Base-by-base conservation (phyloP, 768 basidiomycete species). In the Mycena alexandri region DNA sequence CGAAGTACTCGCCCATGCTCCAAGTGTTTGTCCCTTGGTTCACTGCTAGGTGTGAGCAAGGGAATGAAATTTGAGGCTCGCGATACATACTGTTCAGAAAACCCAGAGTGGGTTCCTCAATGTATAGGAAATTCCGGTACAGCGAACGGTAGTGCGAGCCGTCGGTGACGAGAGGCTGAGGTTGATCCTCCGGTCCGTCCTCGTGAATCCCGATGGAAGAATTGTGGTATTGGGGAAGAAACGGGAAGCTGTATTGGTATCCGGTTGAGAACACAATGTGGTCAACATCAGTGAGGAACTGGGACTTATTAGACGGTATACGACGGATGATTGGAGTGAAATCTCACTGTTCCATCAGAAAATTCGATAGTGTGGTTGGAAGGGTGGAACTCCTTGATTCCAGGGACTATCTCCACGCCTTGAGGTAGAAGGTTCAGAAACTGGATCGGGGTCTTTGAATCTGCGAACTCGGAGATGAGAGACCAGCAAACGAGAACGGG, bases 191-290 rank as follows among this genome's bases (percentile, higher is more conserved):
- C 11, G 71, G 67, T 19, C 52, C 68, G 22, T 70, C 71, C 34
- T 66, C 63, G 7, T 61, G 4, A 8, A 36, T 25, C 29, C 43
- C 46, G n/a, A 72, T 67, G 6, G 71, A 72, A 19, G 71, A 69
- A 43, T 72, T 72, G 67, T 79, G 77, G 43, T 74, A 75, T 17
- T 77, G 72, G 6, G 75, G 71, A 11, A 79, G 65, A 66, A 78
- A 79, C 0, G 79, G 77, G 64, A 74, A 78, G 0, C 77, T 72
- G 66, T 75, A 76, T 51, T 68, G 73, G 64, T 74, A 78, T 1
- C 78, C 78, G 0, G 78, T 78, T 5, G 73, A 68, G 63, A 79
- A 78, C 29, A 78, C 72, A 61, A 79, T 69, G 21, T 68, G 65
- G 63, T 74, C 75, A 19, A 80, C 71, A 16, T 76, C 77, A 10